Evolutionary conservation across 2,329 filamentous ascomycete genomes (phyloP).

Genomic region (Colletotrichum sp.): DNA sequence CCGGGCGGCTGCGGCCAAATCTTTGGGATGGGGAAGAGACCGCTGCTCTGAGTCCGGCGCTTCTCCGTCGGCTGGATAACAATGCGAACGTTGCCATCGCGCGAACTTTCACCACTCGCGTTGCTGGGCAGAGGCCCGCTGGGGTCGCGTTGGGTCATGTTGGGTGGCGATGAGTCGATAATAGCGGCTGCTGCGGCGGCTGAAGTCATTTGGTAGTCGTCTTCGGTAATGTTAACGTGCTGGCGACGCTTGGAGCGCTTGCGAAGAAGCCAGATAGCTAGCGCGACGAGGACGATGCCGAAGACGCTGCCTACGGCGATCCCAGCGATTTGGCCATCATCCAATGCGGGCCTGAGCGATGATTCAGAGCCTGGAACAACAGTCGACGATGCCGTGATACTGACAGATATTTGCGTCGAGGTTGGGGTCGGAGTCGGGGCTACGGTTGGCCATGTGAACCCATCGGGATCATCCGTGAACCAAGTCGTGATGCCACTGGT

Average conservation of each 20-base stretch:
- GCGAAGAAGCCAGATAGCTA: constrained; percentile 25
- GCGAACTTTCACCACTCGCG: constrained; percentile 16
- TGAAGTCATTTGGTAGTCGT: constrained; percentile 22
- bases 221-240: constrained; percentile 1
- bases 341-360: constrained; percentile 16
- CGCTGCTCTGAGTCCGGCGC: constrained; percentile 10
- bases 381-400: not conserved
- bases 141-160: not conserved
- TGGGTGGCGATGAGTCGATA: not conserved
- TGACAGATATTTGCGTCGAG: not conserved
- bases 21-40: constrained; percentile 3
- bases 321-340: constrained; percentile 31
- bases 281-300: constrained; percentile 26
- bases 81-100: constrained; percentile 31
- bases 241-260: constrained; percentile 17
- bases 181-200: not conserved
- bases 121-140: not conserved
- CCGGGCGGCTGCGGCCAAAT: constrained; percentile 34
- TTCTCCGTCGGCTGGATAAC: constrained; percentile 32
- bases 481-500: not conserved
- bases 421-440: not conserved
- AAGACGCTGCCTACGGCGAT: constrained; percentile 29
- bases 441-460: not conserved
- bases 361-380: not conserved
- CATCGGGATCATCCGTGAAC: not conserved